phyloP scores from a whole-genome alignment of 108 stramenopile species.

The Tribonema minus region DNA sequence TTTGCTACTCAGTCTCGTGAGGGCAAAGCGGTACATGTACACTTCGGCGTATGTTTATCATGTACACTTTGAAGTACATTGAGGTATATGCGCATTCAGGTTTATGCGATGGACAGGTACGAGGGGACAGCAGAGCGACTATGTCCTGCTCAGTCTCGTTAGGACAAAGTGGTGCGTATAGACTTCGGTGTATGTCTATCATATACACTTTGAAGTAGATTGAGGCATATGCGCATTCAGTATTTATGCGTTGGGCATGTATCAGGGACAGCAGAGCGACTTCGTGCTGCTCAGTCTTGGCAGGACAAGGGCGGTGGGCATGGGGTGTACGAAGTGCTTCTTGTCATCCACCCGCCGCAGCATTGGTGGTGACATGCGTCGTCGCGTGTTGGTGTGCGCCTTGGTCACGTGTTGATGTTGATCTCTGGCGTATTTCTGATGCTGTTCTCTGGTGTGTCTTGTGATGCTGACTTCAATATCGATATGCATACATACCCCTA shows the following conservation, averaged over 20 bases:
- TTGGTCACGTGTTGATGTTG: not conserved
- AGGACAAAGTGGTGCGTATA: slow-evolving; percentile 61
- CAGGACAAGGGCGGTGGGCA: slow-evolving; percentile 79
- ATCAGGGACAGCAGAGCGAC: slow-evolving; percentile 97
- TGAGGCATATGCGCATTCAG: slow-evolving; percentile 47
- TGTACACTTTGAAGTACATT: not conserved
- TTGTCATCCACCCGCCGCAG: too few relatives aligned
- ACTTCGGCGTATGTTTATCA: too few relatives aligned
- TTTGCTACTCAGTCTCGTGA: slow-evolving; percentile 82
- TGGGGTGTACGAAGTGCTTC: too few relatives aligned
- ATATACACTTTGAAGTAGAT: too few relatives aligned
- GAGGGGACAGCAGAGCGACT: slow-evolving; percentile 95
- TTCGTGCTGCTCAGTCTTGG: slow-evolving; percentile 87
- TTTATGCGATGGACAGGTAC: slow-evolving; percentile 85
- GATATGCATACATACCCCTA: not conserved
- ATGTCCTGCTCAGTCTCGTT: slow-evolving; percentile 83
- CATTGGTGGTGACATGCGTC: too few relatives aligned
- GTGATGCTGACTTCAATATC: not conserved
- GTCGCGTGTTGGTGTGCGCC: too few relatives aligned
- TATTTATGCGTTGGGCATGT: slow-evolving; percentile 86
- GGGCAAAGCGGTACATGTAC: slow-evolving; percentile 59
- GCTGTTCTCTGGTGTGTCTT: not conserved
- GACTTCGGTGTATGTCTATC: not conserved
- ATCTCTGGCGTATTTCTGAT: not conserved
- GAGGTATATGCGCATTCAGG: slow-evolving; percentile 24